These are phyloP conservation scores for Moniliophthora roreri DNA, from an alignment of 1,284 basidiomycete genomes.

Conservation along the genomic window DNA sequence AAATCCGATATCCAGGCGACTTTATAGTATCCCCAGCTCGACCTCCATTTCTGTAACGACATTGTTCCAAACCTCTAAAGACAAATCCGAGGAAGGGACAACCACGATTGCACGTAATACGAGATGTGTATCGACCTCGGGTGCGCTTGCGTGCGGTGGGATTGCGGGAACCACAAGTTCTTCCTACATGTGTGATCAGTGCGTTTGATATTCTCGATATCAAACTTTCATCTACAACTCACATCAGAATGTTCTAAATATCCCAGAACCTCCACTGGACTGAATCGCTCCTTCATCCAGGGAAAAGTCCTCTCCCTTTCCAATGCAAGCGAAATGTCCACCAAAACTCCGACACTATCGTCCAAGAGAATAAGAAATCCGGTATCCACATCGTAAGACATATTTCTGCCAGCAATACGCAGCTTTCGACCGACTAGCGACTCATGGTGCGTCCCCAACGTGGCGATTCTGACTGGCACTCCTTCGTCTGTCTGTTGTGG, in stretches of 20 bases:
- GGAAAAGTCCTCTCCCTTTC: conserved; percentile 29
- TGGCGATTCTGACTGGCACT: conserved; percentile 3
- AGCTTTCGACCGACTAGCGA: conserved; percentile 41
- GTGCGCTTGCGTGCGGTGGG: conserved; percentile 35
- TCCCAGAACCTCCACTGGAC: conserved; percentile 51
- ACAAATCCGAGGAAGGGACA: conserved; percentile 43
- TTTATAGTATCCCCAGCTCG: conserved; percentile 16
- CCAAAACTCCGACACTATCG: conserved; percentile 44
- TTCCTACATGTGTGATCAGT: conserved; percentile 23
- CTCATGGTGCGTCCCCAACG: conserved; percentile 25
- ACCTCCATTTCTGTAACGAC: conserved; percentile 32
- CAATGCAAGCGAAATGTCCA: conserved; percentile 53
- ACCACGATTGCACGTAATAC: conserved; percentile 53
- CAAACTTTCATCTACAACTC: conserved; percentile 19
- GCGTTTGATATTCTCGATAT: conserved; percentile 4
- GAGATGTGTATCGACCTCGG: conserved; percentile 35
- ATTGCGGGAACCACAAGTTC: conserved; percentile 38
- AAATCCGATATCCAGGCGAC: conserved; percentile 1
- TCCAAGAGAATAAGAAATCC: conserved; percentile 47
- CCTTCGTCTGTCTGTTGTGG: conserved; percentile 38
- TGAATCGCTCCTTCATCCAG: conserved; percentile 55
- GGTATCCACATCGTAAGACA: conserved; percentile 48
- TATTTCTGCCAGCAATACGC: conserved; percentile 50
- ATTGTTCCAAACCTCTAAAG: conserved; percentile 43
- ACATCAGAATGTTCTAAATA: conserved; percentile 50